phyloP scores from a whole-genome alignment of 352 stramenopile species.

The Thraustochytrium sp. region DNA sequence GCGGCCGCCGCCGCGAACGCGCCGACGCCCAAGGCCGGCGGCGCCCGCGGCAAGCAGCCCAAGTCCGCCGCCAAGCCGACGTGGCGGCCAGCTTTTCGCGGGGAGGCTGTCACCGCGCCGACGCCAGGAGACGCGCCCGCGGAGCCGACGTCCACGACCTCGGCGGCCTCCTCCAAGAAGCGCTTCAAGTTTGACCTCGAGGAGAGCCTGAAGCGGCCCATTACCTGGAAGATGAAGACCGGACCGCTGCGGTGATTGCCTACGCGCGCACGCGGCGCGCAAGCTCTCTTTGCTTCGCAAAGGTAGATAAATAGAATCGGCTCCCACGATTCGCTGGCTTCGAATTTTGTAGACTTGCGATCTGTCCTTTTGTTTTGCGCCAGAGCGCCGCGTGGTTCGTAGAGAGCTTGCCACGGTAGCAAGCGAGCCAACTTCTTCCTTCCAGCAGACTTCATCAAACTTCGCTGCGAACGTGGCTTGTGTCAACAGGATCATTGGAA shows the following conservation, averaged over 20 bases:
- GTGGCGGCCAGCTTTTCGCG: neutral
- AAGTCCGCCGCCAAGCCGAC: neutral
- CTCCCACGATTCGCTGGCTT: neutral
- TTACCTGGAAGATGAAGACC: conserved; percentile 38
- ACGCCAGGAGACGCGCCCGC: neutral
- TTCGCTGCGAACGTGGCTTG: too few relatives aligned
- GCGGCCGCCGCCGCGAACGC: neutral
- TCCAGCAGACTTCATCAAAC: too few relatives aligned
- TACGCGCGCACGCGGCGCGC: too few relatives aligned
- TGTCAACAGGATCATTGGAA: neutral
- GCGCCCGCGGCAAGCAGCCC: too few relatives aligned
- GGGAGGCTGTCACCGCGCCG: too few relatives aligned
- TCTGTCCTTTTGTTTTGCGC: neutral
- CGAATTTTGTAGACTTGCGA: neutral
- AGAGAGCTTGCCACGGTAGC: neutral
- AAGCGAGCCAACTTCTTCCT: neutral
- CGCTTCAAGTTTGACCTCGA: conserved; percentile 19
- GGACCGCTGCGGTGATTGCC: conserved; percentile 7
- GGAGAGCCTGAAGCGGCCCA: conserved; percentile 29
- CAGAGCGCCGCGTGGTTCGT: neutral
- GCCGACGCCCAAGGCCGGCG: neutral
- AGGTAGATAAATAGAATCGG: neutral
- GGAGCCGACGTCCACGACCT: neutral
- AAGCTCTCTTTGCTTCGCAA: too few relatives aligned
- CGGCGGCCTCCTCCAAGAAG: neutral